Base-by-base conservation (phyloP, 2,329 filamentous ascomycete genomes). In the Graphilbum ipis-grandicollis region DNA sequence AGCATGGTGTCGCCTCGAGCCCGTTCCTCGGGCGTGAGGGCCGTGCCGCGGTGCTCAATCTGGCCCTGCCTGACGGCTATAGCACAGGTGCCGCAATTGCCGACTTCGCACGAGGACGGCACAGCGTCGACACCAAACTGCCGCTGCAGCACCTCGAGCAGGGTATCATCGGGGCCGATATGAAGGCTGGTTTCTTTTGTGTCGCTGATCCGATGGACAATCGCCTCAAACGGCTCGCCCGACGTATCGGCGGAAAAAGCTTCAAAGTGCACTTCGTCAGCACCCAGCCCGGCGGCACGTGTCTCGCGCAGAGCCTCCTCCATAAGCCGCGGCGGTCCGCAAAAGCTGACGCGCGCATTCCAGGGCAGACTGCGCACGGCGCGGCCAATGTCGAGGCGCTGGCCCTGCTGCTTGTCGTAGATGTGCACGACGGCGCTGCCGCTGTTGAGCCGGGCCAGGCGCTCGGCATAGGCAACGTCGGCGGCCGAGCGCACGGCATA, bases 261-360 rank as follows among this genome's bases (percentile, higher is more conserved):
- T 49, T 79, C 74, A 40, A 65, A 71, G 48, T 78, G 72, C 1
- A 76, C 56, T 30, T 72, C 68, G 1, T 59, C 55, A 3, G 62
- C 55, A 0, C 57, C 50, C 0, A 78, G 54, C 0, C 60, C 56
- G 9, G 55, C 53, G 8, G 50, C 51, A 9, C 54, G 52, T 0
- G 63, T 62, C 12, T 58, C 59, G 3, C 45, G 45, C 17, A 48
- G 48, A 0, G 66, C 63, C 31, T 63, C 65, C 6, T 68, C 60
- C 57, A 75, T 69, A 53, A 79, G 61, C 8, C 65, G 57, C 9
- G 48, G 45, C 0, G 74, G 71, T 0, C 75, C 74, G 48, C 73
- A 79, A 19, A 69, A 64, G 48, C 75, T 78, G 4, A 78, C 52
- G 36, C 68, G 65, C 9, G 65, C 65, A 45, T 69, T 71, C 61